Evolutionary conservation across 2,329 filamentous ascomycete species (phyloP), one percentile per base, ranked within the genome.

Genomic region (Didymella sp.): DNA sequence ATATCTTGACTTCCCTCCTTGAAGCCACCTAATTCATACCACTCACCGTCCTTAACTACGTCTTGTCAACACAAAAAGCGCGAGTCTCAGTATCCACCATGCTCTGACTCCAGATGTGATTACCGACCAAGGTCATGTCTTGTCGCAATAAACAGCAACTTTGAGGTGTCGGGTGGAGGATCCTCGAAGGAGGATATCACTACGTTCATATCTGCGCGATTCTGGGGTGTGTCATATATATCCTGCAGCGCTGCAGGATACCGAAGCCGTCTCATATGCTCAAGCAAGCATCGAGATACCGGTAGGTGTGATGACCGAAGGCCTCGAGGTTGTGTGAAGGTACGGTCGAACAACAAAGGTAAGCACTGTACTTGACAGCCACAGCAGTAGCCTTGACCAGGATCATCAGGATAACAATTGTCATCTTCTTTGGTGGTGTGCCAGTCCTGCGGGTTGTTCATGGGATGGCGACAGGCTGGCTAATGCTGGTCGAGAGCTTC

Each of bases 1-100:
- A 31, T 51, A 51, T 37, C 41, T 31, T 38, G 24, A 51, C 49
- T 24, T 38, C 49, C 31, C 6, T 45, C 7, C 22, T 37, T 43
- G 21, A 28, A 35, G 28, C 24, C 48, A 37, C 40, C 21, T 28
- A n/a, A 25, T 24, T 25, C 38, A 6, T 41, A 4, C 19, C 22
- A 41, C 38, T 41, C 38, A 21, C 22, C 25, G 13, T 22, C 21
- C 22, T 25, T 6, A 25, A 41, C 21, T 22, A 41, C 38, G n/a
- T 25, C 22, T 21, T 25, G 38, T 22, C 21, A 41, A 15, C 38
- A 25, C 38, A 17, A 15, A 21, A 8, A 15, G 38, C 22, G 9
- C 21, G 15, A 4, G 5, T n/a, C 22, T 15, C 13, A 25, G 2
- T 13, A 41, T 25, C 1, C 6, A 24, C 38, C 12, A 41, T n/a